These are phyloP conservation scores for Onygenales sp. DNA, from an alignment of 2,329 filamentous ascomycete genomes.

Conservation along the genomic window DNA sequence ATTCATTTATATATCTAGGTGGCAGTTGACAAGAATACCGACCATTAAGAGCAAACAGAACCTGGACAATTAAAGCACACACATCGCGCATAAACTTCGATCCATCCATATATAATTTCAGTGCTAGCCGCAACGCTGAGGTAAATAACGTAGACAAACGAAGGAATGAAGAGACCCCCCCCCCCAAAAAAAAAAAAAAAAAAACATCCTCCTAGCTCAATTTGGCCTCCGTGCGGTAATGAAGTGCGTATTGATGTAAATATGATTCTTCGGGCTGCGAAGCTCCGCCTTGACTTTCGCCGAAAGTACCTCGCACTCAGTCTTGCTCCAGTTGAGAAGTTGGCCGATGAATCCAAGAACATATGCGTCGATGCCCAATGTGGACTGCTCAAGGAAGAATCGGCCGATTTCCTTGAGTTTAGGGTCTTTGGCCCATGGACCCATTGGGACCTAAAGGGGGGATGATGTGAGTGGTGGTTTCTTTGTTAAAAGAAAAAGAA, in stretches of 20 bases:
- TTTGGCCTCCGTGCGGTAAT: background rate
- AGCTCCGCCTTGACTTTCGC: constrained; percentile 23
- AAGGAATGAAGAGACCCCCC: no score
- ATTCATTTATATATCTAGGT: no score
- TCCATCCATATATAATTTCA: no score
- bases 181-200: background rate
- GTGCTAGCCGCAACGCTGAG: no score
- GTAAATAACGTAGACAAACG: no score
- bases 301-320: constrained; percentile 24
- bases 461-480: background rate
- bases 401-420: constrained; percentile 41
- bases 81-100: no score
- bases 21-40: no score
- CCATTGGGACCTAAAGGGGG: constrained; percentile 18
- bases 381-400: constrained; percentile 14
- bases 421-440: constrained; percentile 33
- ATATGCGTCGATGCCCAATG: constrained; percentile 16
- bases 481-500: background rate
- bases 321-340: constrained; percentile 19
- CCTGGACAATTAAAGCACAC: no score
- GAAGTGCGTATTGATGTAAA: constrained; percentile 13
- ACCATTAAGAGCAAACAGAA: no score
- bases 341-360: constrained; percentile 20
- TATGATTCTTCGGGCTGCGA: constrained; percentile 21
- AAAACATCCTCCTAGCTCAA: background rate